A percentile compares a stretch with the other conserved stretches of the same genome.
Evolutionary conservation across 1,284 basidiomycete genomes (phyloP).

Genomic region (Mrakiaceae sp.): DNA sequence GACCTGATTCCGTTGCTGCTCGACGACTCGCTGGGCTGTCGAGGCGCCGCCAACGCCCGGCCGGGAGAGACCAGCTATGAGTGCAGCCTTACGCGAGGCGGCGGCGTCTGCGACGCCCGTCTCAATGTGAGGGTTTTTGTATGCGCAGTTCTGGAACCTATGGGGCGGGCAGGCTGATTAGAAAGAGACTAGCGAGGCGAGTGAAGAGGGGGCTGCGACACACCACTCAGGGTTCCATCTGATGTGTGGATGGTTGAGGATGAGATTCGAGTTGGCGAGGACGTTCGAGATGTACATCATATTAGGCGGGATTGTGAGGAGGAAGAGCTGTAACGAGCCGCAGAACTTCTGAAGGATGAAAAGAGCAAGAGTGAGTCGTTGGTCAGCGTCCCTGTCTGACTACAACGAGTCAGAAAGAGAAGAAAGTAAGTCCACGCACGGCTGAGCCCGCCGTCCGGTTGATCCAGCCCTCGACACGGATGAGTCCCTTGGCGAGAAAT

Average conservation of each 20-base stretch:
- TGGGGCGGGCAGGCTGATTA: no score
- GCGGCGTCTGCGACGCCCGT: background rate
- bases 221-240: constrained; percentile 43
- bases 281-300: constrained; percentile 66
- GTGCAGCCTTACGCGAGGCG: background rate
- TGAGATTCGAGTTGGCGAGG: constrained; percentile 53
- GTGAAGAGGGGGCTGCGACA: background rate
- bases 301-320: constrained; percentile 87
- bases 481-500: constrained; percentile 68
- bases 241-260: constrained; percentile 64
- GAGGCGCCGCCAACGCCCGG: constrained; percentile 35
- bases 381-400: background rate
- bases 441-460: constrained; percentile 33
- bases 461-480: constrained; percentile 60
- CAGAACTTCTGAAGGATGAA: constrained; percentile 24
- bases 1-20: constrained; percentile 84
- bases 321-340: constrained; percentile 62
- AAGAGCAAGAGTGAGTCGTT: background rate
- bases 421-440: constrained; percentile 24
- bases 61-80: background rate
- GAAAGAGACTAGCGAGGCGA: no score
- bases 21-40: constrained; percentile 56
- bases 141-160: constrained; percentile 49
- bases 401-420: background rate
- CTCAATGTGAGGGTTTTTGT: constrained; percentile 68